phyloP scores from a whole-genome alignment of 306 rosid genomes.

The Cyclanthera cordifolia region DNA sequence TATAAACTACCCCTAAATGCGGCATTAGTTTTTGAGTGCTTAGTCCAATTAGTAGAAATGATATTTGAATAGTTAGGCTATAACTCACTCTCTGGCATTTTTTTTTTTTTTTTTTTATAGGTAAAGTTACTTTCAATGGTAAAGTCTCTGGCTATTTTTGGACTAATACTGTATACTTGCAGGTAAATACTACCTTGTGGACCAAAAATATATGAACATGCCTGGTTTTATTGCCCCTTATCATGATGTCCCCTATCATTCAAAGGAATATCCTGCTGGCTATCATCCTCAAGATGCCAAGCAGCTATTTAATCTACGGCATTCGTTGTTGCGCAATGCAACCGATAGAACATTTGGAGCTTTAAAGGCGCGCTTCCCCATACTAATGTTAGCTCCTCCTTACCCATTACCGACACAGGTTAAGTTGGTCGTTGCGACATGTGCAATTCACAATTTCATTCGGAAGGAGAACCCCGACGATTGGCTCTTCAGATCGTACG shows the following conservation, averaged over 20 bases:
- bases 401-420: slow-evolving; percentile 85
- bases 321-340: slow-evolving; percentile 46
- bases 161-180: slow-evolving; percentile 25
- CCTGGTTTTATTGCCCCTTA: slow-evolving; percentile 79
- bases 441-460: slow-evolving; percentile 76
- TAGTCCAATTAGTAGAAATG: not conserved
- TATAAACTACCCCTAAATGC: too few relatives aligned
- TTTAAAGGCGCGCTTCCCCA: slow-evolving; percentile 69
- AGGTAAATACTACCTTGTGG: slow-evolving; percentile 80
- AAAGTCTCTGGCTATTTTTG: not conserved
- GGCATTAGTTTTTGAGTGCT: not conserved
- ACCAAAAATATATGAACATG: slow-evolving; percentile 58
- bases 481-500: slow-evolving; percentile 55
- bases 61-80: not conserved
- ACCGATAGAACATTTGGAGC: slow-evolving; percentile 45
- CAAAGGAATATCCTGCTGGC: slow-evolving; percentile 42
- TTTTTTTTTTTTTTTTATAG: too few relatives aligned
- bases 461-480: slow-evolving; percentile 65
- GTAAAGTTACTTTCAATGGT: not conserved
- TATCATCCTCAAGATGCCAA: slow-evolving; percentile 59
- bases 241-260: slow-evolving; percentile 36
- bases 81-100: not conserved
- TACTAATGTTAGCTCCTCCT: slow-evolving; percentile 61
- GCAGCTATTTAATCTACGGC: slow-evolving; percentile 71
- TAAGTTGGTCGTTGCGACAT: slow-evolving; percentile 69